These are phyloP conservation scores for Carnegiea gigantea DNA, from an alignment of 179 eudicot species.

Conservation along the genomic window DNA sequence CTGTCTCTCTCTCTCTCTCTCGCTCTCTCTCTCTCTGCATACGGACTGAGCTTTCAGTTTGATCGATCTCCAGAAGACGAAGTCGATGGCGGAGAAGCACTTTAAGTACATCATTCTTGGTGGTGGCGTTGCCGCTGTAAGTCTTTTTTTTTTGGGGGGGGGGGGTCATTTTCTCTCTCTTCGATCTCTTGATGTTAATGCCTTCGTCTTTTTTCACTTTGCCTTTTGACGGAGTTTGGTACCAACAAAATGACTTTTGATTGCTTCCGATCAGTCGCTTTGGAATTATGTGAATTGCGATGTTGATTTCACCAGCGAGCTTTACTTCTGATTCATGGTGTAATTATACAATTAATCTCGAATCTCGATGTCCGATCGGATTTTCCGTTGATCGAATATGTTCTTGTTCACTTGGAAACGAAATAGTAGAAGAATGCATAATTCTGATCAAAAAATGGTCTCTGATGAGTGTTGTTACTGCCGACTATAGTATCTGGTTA, in stretches of 20 bases:
- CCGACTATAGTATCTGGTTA: neutral
- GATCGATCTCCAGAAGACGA: neutral
- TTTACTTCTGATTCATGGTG: neutral
- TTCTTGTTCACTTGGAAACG: neutral
- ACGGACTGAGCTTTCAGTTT: neutral
- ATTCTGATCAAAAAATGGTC: neutral
- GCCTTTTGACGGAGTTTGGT: neutral
- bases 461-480: neutral
- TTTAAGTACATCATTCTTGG: constrained; percentile 92
- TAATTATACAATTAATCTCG: neutral
- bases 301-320: neutral
- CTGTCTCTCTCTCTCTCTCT: neutral
- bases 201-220: neutral
- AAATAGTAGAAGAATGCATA: neutral
- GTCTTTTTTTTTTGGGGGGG: constrained; percentile 20
- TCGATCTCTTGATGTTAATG: neutral
- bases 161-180: neutral
- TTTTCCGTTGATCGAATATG: neutral
- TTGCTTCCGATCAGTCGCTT: neutral
- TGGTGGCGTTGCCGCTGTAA: constrained; percentile 92
- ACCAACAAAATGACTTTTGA: neutral
- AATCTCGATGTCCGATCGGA: neutral
- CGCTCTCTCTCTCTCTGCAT: neutral
- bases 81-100: constrained; percentile 71
- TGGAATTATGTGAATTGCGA: neutral